A percentile compares a stretch with the other conserved stretches of the same genome.
Conservation (phyloP, 2,329 filamentous ascomycete species). For the Aureobasidium pullulans region DNA sequence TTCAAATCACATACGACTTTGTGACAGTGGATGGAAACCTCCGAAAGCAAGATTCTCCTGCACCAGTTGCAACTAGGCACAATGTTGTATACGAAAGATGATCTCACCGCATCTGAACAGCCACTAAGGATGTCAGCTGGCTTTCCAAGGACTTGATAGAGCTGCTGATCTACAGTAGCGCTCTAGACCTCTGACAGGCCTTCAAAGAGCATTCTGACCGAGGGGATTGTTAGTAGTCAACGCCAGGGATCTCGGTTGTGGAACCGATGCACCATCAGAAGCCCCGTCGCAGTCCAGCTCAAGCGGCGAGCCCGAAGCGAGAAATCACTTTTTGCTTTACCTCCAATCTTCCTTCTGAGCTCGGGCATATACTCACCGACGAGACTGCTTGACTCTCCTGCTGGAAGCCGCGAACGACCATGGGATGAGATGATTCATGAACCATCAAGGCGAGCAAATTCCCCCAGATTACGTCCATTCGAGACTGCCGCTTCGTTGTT, state of each 20-base stretch:
- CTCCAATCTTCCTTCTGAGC: neutral
- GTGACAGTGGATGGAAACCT: neutral
- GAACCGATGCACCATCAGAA: neutral
- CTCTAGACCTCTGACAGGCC: neutral
- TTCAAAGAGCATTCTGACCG: neutral
- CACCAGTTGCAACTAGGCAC: neutral
- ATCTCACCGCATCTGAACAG: neutral
- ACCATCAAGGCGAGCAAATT: neutral
- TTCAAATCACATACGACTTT: neutral
- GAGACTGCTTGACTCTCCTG: neutral
- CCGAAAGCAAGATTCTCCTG: neutral
- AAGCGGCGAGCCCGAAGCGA: neutral
- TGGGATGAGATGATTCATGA: neutral
- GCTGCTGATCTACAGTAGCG: neutral
- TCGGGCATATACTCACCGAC: neutral
- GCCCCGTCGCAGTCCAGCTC: neutral
- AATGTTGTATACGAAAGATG: neutral
- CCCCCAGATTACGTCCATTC: neutral
- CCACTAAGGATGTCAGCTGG: no score
- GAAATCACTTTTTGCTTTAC: no score
- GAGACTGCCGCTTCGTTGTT: neutral
- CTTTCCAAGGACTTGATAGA: neutral
- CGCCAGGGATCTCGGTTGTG: neutral
- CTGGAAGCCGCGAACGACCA: neutral
- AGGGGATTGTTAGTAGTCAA: neutral